Evolutionary conservation across 352 stramenopile genomes (phyloP), one percentile per base, ranked within the genome.

Genomic region (Elongisporangium prolatum): DNA sequence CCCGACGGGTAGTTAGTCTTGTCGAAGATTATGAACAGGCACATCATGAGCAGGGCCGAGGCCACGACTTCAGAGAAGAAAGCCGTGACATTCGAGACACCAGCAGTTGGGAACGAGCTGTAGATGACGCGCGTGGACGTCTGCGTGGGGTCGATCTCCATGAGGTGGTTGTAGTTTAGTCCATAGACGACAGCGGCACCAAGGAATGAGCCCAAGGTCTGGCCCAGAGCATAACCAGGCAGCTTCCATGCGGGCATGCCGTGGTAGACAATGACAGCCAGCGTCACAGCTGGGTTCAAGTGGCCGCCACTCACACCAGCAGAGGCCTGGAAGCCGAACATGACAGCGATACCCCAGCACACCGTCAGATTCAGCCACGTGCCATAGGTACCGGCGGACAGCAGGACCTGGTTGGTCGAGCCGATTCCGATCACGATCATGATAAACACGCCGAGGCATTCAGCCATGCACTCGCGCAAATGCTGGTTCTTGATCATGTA

Each of bases 391-490:
- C 47, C 49, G 25, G 50, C 49, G 28, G 60, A 68, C 17, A 80
- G 72, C 20, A 72, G 60, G 21, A 71, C 69, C 52, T 77, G 69
- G 21, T 63, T 69, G 50, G 65, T 69, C 3, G 60, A 66, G 34
- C 63, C 72, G 53, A 75, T 50, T 1, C 71, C 71, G 53, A 80
- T 75, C 38, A 54, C 61, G 57, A 64, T 77, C 62, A 77, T 73
- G 64, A 80, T 61, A 59, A 80, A 74, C 25, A 70, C 65, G 25
- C 59, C 69, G 44, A 75, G 53, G 57, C 69, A 74, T 60, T 80
- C 72, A 34, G 69, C 69, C 14, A 68, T 54, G 49, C 67, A 52
- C 54, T 80, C 69, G 52, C 69, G 72, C 14, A 66, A n/a, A 28
- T 56, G 21, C 48, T 65, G 49, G 60, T 58, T 74, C 61, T 80